Conservation (phyloP, 192 early-diverging fungal genomes). For the Polychytrium aggregatum region DNA sequence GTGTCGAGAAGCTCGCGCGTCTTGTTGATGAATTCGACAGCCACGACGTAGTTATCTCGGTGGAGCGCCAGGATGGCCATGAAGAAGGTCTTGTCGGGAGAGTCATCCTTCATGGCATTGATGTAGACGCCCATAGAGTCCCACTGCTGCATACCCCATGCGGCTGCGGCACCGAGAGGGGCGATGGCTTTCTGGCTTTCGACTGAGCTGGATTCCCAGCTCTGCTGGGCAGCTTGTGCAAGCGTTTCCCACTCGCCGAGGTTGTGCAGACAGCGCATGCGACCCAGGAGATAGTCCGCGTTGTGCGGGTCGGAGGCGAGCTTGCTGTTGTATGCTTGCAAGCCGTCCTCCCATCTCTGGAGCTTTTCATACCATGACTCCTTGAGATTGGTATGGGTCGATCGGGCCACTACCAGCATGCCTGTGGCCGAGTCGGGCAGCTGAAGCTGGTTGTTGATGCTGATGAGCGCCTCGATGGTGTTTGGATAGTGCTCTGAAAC, state of each 20-base stretch:
- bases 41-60: slow-evolving; percentile 51
- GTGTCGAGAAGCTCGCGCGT: slow-evolving; percentile 63
- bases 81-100: slow-evolving; percentile 59
- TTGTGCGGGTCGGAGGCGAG: slow-evolving; percentile 26
- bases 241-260: slow-evolving; percentile 77
- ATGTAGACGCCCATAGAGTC: slow-evolving; percentile 73
- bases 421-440: slow-evolving; percentile 80
- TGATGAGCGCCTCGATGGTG: slow-evolving; percentile 71
- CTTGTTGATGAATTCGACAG: slow-evolving; percentile 52
- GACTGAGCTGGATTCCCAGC: slow-evolving; percentile 46
- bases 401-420: slow-evolving; percentile 67
- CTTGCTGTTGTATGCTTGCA: slow-evolving; percentile 60
- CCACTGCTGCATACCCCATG: slow-evolving; percentile 72
- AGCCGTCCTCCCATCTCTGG: slow-evolving; percentile 73
- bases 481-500: slow-evolving; percentile 11
- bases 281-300: slow-evolving; percentile 40
- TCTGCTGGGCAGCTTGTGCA: slow-evolving; percentile 54
- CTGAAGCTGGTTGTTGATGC: slow-evolving; percentile 75
- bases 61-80: slow-evolving; percentile 63
- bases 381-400: slow-evolving; percentile 46
- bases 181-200: slow-evolving; percentile 18
- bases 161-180: slow-evolving; percentile 62
- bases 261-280: slow-evolving; percentile 71
- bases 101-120: slow-evolving; percentile 46
- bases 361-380: slow-evolving; percentile 78